A percentile compares a stretch with the other conserved stretches of the same genome.
These are phyloP conservation scores for Aspergillus niger DNA, from an alignment of 2,329 filamentous ascomycete species.

Conservation along the genomic window DNA sequence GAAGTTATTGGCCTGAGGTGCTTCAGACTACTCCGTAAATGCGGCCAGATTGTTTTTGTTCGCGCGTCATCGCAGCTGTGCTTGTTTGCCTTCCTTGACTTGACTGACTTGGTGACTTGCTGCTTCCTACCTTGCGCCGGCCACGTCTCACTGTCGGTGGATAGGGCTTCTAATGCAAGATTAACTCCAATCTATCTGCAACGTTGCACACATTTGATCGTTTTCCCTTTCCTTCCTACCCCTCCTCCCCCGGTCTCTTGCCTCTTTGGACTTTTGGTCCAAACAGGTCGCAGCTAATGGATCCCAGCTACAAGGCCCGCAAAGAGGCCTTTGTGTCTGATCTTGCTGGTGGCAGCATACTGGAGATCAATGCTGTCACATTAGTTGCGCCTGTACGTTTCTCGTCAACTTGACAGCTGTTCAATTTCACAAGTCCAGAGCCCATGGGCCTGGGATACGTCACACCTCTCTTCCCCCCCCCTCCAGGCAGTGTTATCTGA, in stretches of 20 bases:
- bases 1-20: neutral
- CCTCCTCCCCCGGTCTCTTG: neutral
- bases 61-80: neutral
- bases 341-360: constrained; percentile 76
- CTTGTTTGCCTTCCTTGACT: neutral
- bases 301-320: constrained; percentile 74
- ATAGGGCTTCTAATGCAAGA: neutral
- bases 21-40: neutral
- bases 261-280: neutral
- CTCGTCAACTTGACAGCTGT: no score
- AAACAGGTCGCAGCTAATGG: constrained; percentile 31
- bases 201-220: neutral
- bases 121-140: neutral
- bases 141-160: neutral
- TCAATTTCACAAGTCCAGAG: constrained; percentile 26
- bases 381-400: constrained; percentile 74
- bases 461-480: neutral
- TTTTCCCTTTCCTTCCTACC: neutral
- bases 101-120: neutral
- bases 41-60: neutral
- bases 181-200: neutral
- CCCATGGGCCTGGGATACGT: neutral
- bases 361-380: constrained; percentile 85
- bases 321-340: constrained; percentile 97
- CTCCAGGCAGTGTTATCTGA: neutral